Percentiles rank a stretch among this genome's conserved stretches.
These are phyloP conservation scores for Trichocladium antarcticum DNA, from an alignment of 495 filamentous ascomycete species.

Conservation along the genomic window DNA sequence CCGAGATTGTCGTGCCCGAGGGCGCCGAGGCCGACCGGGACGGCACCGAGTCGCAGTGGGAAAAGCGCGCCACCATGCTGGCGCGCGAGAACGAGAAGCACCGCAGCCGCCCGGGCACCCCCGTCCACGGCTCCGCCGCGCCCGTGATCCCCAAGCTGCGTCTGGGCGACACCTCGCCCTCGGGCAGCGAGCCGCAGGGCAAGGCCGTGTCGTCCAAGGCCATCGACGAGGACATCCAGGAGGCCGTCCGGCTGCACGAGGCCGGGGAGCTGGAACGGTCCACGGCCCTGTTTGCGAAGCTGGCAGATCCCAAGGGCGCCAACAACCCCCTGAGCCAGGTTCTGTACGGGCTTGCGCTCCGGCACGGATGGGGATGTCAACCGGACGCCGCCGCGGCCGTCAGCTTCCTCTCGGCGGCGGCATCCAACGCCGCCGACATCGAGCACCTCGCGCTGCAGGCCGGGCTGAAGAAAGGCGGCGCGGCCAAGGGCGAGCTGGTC, in stretches of 20 bases:
- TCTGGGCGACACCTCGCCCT: conserved; percentile 12
- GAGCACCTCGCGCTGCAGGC: conserved; percentile 74
- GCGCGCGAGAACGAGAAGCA: conserved; percentile 52
- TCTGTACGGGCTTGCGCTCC: conserved; percentile 86
- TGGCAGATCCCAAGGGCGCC: conserved; percentile 73
- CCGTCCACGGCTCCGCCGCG: conserved; percentile 17
- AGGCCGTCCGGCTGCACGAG: conserved; percentile 93
- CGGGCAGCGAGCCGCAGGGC: conserved; percentile 14
- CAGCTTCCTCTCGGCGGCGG: conserved; percentile 74
- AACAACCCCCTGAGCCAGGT: conserved; percentile 95
- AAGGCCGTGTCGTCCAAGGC: conserved; percentile 37
- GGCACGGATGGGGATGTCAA: conserved; percentile 88
- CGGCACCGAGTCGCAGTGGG: conserved; percentile 51
- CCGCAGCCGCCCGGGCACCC: conserved; percentile 31
- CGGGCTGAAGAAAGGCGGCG: conserved; percentile 83
- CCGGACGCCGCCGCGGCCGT: conserved; percentile 63
- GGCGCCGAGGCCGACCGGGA: conserved; percentile 35
- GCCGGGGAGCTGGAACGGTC: conserved; percentile 61
- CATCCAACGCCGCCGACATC: conserved; percentile 78
- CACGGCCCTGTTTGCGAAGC: conserved; percentile 72
- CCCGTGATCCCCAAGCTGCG: conserved; percentile 18
- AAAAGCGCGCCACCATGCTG: conserved; percentile 77
- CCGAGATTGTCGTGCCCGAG: conserved; percentile 49
- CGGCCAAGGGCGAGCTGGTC: conserved; percentile 94
- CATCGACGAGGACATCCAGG: conserved; percentile 73